Percentiles rank a stretch among this genome's conserved stretches.
phyloP scores from a whole-genome alignment of 176 grass and related monocot species.

The Carex parvula region DNA sequence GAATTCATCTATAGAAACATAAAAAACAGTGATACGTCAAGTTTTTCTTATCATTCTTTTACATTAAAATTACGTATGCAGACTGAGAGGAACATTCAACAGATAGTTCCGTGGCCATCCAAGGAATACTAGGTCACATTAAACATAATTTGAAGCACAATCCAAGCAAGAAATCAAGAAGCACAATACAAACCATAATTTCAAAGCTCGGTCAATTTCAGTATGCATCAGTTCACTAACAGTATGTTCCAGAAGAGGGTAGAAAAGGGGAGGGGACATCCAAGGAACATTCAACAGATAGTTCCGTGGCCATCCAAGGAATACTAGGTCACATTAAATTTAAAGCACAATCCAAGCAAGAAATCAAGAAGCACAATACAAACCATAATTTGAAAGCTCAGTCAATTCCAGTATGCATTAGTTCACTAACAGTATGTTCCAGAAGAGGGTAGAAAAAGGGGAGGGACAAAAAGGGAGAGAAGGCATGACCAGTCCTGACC shows the following conservation, averaged over 20 bases:
- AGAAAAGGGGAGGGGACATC: not conserved
- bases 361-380: too few species aligned
- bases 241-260: not conserved
- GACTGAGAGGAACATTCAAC: not conserved
- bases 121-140: not conserved
- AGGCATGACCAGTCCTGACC: too few species aligned
- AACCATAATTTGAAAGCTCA: too few species aligned
- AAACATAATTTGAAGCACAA: not conserved
- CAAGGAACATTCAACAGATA: too few species aligned
- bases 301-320: too few species aligned
- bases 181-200: not conserved
- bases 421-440: too few species aligned
- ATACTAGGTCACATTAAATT: too few species aligned
- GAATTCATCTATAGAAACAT: conserved; percentile 43
- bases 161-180: not conserved
- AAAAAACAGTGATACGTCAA: not conserved
- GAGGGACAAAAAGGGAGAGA: too few species aligned
- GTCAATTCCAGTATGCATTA: too few species aligned
- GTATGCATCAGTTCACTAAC: not conserved
- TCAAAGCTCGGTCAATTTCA: not conserved
- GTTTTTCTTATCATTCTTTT: not conserved
- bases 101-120: not conserved
- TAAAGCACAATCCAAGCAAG: too few species aligned
- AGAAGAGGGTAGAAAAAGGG: too few species aligned
- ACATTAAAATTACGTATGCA: not conserved